These are phyloP conservation scores for Boletus vinaceobasis DNA, from an alignment of 768 basidiomycete genomes.

Conservation along the genomic window DNA sequence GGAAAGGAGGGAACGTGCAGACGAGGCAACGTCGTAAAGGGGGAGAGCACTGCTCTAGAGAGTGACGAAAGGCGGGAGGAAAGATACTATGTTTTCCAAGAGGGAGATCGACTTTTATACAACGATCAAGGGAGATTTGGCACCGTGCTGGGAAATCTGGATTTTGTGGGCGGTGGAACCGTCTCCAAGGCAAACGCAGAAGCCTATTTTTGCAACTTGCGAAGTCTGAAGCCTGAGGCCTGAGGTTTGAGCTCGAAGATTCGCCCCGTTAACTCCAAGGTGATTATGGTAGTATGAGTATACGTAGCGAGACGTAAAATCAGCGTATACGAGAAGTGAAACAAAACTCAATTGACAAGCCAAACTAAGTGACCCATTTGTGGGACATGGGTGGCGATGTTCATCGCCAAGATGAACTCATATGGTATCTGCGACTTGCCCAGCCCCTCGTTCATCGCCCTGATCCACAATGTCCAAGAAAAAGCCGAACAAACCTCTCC, in stretches of 20 bases:
- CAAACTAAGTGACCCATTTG: not conserved
- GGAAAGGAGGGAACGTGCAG: not conserved
- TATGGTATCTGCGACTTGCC: not conserved
- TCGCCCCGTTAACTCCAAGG: not conserved
- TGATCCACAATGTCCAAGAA: constrained; percentile 32
- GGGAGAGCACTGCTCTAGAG: not conserved
- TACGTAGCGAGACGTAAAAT: not conserved
- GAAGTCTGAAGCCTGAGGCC: not conserved
- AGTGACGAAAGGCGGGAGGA: not conserved
- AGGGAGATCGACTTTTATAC: not conserved
- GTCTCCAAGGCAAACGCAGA: not conserved
- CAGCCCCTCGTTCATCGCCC: not conserved
- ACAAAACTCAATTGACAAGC: no score
- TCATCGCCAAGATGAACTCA: not conserved
- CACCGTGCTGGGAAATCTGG: not conserved
- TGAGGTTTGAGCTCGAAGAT: not conserved
- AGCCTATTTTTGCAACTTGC: not conserved
- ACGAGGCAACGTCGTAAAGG: not conserved
- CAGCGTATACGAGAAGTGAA: not conserved
- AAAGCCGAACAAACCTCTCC: constrained; percentile 15
- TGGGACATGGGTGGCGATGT: not conserved
- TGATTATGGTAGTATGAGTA: no score
- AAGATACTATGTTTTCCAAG: no score
- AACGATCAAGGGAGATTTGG: not conserved
- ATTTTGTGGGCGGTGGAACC: not conserved